A percentile compares a stretch with the other conserved stretches of the same genome.
Evolutionary conservation across 495 filamentous ascomycete genomes (phyloP).

Genomic region (Penicillium psychrofluorescens): DNA sequence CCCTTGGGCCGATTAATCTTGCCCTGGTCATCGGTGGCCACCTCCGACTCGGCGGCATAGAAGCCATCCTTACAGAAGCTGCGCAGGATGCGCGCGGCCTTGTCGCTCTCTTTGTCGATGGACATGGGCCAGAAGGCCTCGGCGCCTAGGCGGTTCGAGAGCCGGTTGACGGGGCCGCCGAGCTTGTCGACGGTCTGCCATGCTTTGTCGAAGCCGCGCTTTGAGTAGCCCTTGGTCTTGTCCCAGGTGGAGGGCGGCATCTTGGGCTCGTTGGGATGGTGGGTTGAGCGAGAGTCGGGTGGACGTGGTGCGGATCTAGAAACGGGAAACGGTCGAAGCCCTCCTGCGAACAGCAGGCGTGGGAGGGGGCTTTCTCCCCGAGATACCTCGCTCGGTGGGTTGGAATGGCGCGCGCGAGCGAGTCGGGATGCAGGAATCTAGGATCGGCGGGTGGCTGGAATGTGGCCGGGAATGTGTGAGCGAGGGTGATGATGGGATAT

Average conservation of each 20-base stretch:
- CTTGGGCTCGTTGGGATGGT: no score
- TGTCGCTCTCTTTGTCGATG: conserved; percentile 74
- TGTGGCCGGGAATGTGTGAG: conserved; percentile 9
- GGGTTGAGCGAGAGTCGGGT: no score
- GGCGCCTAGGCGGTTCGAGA: conserved; percentile 64
- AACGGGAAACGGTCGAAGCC: conserved; percentile 3
- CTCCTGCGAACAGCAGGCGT: conserved; percentile 14
- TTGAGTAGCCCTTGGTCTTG: conserved; percentile 36
- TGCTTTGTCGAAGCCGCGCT: conserved; percentile 50
- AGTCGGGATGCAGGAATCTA: conserved; percentile 5
- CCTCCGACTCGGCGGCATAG: conserved; percentile 36
- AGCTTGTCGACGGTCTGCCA: conserved; percentile 46
- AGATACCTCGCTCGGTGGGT: conserved; percentile 10
- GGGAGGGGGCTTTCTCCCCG: neutral
- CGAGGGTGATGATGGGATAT: no score
- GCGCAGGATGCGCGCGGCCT: conserved; percentile 71
- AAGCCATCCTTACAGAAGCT: conserved; percentile 75
- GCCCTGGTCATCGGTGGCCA: conserved; percentile 21
- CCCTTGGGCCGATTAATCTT: conserved; percentile 50
- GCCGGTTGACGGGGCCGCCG: conserved; percentile 63
- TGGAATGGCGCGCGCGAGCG: conserved; percentile 9
- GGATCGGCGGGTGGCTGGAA: conserved; percentile 13
- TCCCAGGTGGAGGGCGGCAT: conserved; percentile 32
- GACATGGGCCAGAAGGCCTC: conserved; percentile 80
- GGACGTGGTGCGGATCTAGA: conserved; percentile 5